Conservation (phyloP, 2,329 filamentous ascomycete species). For the Colletotrichum navitas region DNA sequence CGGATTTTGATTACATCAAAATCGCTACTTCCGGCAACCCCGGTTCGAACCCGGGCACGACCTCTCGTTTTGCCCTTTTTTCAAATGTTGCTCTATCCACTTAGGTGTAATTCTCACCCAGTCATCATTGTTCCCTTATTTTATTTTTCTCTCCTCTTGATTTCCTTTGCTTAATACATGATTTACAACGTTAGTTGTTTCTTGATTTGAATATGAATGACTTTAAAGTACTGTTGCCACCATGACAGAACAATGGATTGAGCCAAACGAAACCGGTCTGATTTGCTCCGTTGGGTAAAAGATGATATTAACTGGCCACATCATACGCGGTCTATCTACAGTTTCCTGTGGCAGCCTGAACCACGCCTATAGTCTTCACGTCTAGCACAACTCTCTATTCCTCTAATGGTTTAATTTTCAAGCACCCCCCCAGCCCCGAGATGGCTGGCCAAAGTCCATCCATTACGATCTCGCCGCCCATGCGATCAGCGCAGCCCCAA, state of each 20-base stretch:
- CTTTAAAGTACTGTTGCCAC: no score
- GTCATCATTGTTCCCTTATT: no score
- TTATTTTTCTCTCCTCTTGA: not conserved
- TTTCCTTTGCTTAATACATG: not conserved
- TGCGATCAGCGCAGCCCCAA: constrained; percentile 79
- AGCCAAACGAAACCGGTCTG: no score
- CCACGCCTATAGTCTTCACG: not conserved
- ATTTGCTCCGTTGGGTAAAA: no score
- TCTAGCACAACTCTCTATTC: not conserved
- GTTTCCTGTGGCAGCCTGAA: not conserved
- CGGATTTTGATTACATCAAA: constrained; percentile 39
- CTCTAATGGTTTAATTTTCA: not conserved
- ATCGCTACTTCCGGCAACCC: constrained; percentile 33
- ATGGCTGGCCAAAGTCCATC: not conserved
- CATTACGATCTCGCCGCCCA: constrained; percentile 39
- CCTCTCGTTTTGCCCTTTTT: constrained; percentile 13
- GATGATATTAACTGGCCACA: no score
- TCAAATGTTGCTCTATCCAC: no score
- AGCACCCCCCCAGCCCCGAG: no score
- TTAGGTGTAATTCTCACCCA: fast-evolving
- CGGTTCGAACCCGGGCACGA: constrained; percentile 42
- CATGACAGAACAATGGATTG: no score
- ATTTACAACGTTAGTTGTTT: not conserved
- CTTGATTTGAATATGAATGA: no score
- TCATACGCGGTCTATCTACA: not conserved